A percentile compares a stretch with the other conserved stretches of the same genome.
These are phyloP conservation scores for Cutaneotrichosporon cavernicola DNA, from an alignment of 1,284 basidiomycete genomes.

Conservation along the genomic window DNA sequence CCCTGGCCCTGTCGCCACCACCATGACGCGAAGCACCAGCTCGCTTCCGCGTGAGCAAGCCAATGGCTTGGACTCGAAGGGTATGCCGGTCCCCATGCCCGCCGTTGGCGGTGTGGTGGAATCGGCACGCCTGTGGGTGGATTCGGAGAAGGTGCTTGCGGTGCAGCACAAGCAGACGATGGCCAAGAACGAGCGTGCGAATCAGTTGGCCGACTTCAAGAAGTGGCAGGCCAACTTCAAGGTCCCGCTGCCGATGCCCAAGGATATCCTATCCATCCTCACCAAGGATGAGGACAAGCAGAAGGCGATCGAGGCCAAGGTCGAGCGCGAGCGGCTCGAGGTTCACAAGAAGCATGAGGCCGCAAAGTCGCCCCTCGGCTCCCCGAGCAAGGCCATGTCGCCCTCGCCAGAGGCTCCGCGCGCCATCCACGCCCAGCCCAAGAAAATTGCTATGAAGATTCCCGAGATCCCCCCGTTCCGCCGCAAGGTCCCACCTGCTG, in stretches of 20 bases:
- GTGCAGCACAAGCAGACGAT: conserved; percentile 87
- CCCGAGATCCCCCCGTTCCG: conserved; percentile 90
- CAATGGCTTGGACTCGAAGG: conserved; percentile 23
- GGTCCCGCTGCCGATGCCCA: conserved; percentile 89
- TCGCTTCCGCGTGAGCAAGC: conserved; percentile 20
- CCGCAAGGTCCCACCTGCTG: conserved; percentile 36
- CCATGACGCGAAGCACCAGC: conserved; percentile 27
- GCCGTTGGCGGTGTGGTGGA: conserved; percentile 40
- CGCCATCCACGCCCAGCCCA: conserved; percentile 20
- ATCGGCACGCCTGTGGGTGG: conserved; percentile 81
- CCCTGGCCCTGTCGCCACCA: conserved; percentile 14
- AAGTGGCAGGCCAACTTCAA: conserved; percentile 93
- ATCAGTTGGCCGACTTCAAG: conserved; percentile 73
- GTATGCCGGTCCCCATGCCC: neutral
- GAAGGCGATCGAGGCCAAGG: conserved; percentile 74
- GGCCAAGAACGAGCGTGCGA: conserved; percentile 71
- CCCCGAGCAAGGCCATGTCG: conserved; percentile 38
- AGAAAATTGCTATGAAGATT: conserved; percentile 60
- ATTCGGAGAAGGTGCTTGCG: conserved; percentile 79
- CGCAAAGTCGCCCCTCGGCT: conserved; percentile 23
- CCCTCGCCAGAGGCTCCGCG: conserved; percentile 24
- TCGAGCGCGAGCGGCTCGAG: conserved; percentile 60
- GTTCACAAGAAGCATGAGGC: conserved; percentile 61
- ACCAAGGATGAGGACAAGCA: conserved; percentile 88
- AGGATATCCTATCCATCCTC: conserved; percentile 87